Conservation (phyloP, 1,284 basidiomycete genomes). For the Leccinum ponderosum region DNA sequence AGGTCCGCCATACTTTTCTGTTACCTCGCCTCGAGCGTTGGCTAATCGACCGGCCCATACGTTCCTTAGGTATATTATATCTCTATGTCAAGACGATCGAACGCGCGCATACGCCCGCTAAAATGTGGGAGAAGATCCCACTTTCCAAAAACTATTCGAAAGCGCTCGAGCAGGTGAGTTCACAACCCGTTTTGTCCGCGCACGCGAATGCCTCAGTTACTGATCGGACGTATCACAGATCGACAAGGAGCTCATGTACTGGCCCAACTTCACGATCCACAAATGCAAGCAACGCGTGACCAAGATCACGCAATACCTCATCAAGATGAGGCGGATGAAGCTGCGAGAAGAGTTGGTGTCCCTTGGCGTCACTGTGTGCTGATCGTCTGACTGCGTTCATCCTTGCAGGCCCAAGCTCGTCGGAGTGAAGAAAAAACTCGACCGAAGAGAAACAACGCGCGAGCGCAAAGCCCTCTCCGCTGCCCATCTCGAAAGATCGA, state of each 20-base stretch:
- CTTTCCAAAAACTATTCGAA: constrained; percentile 94
- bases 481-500: constrained; percentile 91
- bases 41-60: neutral
- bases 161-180: constrained; percentile 84
- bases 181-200: neutral
- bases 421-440: constrained; percentile 96
- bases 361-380: neutral
- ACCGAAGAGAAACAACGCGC: constrained; percentile 89
- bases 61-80: constrained; percentile 75
- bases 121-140: constrained; percentile 97
- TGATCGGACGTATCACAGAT: constrained; percentile 55
- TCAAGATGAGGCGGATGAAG: constrained; percentile 94
- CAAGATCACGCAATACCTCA: constrained; percentile 99
- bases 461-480: constrained; percentile 96
- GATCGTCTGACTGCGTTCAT: neutral
- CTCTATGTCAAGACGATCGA: constrained; percentile 99
- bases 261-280: constrained; percentile 97
- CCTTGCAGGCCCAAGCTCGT: constrained; percentile 81
- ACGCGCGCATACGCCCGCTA: constrained; percentile 91
- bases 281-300: constrained; percentile 99
- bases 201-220: neutral
- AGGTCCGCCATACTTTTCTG: constrained; percentile 51
- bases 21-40: neutral
- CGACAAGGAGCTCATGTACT: constrained; percentile 93
- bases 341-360: constrained; percentile 83